Evolutionary conservation across 2,329 filamentous ascomycete genomes (phyloP).

Genomic region (Cercospora sesami): DNA sequence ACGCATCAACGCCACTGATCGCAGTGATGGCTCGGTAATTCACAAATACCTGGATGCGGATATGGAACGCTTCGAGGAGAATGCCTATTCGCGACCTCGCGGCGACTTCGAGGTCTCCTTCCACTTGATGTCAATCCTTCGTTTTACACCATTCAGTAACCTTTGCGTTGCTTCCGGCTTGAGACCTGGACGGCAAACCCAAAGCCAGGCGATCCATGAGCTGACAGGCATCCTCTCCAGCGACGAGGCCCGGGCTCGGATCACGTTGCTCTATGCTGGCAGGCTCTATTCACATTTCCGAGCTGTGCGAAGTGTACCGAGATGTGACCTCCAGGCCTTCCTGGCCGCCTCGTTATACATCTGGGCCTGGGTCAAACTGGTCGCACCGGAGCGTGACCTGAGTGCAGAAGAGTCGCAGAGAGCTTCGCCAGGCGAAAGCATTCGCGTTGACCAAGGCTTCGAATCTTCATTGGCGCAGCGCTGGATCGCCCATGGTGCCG

Average conservation of each 20-base stretch:
- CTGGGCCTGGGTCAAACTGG: slow-evolving; percentile 2
- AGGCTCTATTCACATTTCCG: slow-evolving; percentile 5
- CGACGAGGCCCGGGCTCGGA: not conserved
- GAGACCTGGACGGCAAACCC: not conserved
- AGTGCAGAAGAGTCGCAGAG: not conserved
- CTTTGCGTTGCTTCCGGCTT: slow-evolving; percentile 2
- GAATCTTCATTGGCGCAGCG: slow-evolving; percentile 5
- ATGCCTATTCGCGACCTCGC: not conserved
- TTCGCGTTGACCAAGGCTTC: slow-evolving; percentile 12
- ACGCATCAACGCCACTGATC: slow-evolving; percentile 6
- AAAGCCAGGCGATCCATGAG: not conserved
- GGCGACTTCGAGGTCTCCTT: slow-evolving; percentile 6
- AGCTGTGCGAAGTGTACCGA: not conserved
- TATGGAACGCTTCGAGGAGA: slow-evolving; percentile 13
- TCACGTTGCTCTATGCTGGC: slow-evolving; percentile 10
- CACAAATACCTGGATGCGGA: slow-evolving; percentile 13
- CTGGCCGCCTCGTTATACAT: slow-evolving; percentile 9
- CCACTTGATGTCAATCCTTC: slow-evolving; percentile 9
- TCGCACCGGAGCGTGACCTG: not conserved
- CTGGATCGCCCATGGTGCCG: slow-evolving; percentile 2
- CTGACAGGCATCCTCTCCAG: not conserved
- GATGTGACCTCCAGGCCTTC: slow-evolving; percentile 10
- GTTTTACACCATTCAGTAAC: slow-evolving; percentile 11
- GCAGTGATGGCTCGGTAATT: slow-evolving; percentile 5
- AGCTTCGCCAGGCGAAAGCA: not conserved